These are phyloP conservation scores for Beauveria caledonica DNA, from an alignment of 2,329 filamentous ascomycete species.

Conservation along the genomic window DNA sequence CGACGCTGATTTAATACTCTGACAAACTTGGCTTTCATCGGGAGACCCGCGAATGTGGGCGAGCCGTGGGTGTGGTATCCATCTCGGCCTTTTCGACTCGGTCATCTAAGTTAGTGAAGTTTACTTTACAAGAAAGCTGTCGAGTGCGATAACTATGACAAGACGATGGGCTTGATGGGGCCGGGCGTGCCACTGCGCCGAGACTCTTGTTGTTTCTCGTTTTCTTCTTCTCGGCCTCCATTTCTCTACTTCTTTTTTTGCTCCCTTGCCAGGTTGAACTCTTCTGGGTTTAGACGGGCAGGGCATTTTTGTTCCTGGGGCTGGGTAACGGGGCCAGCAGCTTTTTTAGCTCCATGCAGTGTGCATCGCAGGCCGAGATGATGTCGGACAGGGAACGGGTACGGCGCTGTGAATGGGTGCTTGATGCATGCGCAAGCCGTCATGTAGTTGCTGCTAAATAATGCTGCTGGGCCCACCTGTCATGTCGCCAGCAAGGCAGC, in stretches of 20 bases:
- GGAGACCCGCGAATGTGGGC: conserved; percentile 10
- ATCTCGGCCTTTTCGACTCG: neutral
- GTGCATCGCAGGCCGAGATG: conserved; percentile 1
- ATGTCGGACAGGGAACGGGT: neutral
- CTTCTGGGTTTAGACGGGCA: neutral
- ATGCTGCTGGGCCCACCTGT: conserved; percentile 2
- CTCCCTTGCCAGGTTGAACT: neutral
- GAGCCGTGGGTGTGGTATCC: conserved; percentile 6
- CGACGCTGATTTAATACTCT: neutral
- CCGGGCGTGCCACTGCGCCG: conserved; percentile 5
- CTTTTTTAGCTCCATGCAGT: neutral
- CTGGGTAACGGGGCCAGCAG: neutral
- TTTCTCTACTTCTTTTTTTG: neutral
- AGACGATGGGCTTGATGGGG: neutral
- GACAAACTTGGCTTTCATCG: neutral
- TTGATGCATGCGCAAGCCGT: neutral
- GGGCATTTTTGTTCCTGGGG: neutral
- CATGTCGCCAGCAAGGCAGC: neutral
- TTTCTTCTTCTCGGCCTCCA: neutral
- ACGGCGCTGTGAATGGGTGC: neutral
- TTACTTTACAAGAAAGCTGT: neutral
- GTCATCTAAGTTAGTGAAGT: too few species aligned
- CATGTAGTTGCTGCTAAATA: neutral
- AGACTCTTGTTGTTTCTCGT: neutral
- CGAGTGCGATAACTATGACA: neutral